phyloP scores from a whole-genome alignment of 2,329 filamentous ascomycete genomes.

The Clonostachys chloroleuca region DNA sequence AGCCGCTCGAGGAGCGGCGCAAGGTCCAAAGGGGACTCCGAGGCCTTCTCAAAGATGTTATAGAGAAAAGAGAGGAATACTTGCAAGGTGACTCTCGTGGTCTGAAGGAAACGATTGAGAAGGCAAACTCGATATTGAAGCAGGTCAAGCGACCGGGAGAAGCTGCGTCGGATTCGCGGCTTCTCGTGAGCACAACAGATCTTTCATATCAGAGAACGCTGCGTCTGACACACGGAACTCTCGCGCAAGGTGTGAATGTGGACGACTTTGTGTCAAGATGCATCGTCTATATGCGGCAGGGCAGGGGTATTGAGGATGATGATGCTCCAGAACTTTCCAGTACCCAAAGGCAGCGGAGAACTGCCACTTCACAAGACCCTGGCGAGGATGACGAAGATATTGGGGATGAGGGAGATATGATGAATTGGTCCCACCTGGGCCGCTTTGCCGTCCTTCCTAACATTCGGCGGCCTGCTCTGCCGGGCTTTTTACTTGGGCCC shows the following conservation, averaged over 20 bases:
- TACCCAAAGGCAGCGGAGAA: conserved; percentile 41
- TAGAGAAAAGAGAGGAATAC: conserved; percentile 71
- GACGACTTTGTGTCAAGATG: conserved; percentile 92
- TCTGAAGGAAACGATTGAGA: conserved; percentile 60
- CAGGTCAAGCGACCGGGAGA: conserved; percentile 84
- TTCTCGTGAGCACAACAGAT: conserved; percentile 78
- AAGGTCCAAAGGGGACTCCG: conserved; percentile 66
- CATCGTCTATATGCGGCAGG: conserved; percentile 79
- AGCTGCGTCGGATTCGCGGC: conserved; percentile 83
- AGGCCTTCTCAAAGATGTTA: conserved; percentile 53
- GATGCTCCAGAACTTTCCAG: conserved; percentile 44
- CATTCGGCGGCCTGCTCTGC: conserved; percentile 69
- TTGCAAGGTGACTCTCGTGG: conserved; percentile 61
- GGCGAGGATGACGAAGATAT: conserved; percentile 53
- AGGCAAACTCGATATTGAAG: conserved; percentile 60
- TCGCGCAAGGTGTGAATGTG: conserved; percentile 73
- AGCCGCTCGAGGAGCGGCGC: conserved; percentile 70
- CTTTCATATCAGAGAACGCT: conserved; percentile 74
- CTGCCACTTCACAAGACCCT: conserved; percentile 26
- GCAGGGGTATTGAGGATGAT: conserved; percentile 48
- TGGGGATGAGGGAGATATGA: conserved; percentile 69
- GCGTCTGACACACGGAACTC: conserved; percentile 68
- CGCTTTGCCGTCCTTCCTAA: conserved; percentile 69
- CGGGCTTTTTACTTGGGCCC: conserved; percentile 83
- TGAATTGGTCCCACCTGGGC: conserved; percentile 85